A percentile compares a stretch with the other conserved stretches of the same genome.
Evolutionary conservation across 768 basidiomycete species (phyloP).

Genomic region (Sistotremastrum niveocremeum): DNA sequence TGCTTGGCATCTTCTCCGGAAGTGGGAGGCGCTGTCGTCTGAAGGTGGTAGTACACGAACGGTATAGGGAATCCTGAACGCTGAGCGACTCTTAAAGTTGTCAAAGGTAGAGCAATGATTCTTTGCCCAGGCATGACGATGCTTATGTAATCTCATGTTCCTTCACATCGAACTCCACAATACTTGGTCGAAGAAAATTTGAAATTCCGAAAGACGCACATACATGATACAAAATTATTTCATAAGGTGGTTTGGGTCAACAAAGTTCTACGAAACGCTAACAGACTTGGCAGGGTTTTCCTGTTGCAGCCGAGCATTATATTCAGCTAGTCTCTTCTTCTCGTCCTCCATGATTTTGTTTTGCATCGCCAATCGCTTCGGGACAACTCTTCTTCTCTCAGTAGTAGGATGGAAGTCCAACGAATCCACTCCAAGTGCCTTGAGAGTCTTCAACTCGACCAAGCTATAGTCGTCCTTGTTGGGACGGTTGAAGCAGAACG

Average conservation of each 20-base stretch:
- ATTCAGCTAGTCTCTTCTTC: slow-evolving; percentile 22
- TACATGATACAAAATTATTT: not conserved
- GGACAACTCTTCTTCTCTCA: slow-evolving; percentile 33
- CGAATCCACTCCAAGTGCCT: slow-evolving; percentile 33
- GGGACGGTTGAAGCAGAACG: slow-evolving; percentile 13
- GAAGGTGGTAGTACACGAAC: slow-evolving; percentile 29
- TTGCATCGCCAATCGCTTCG: slow-evolving; percentile 30
- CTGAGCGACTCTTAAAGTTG: not conserved
- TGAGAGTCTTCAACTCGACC: slow-evolving; percentile 46
- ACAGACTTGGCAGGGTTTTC: too few species aligned
- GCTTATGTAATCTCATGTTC: too few species aligned
- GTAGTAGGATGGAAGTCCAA: slow-evolving; percentile 34
- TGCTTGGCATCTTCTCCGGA: slow-evolving; percentile 13
- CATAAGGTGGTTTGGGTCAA: not conserved
- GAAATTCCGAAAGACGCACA: too few species aligned
- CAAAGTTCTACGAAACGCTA: too few species aligned
- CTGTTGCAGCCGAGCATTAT: too few species aligned
- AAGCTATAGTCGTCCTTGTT: slow-evolving; percentile 23
- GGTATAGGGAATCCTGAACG: slow-evolving; percentile 6
- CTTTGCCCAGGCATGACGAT: not conserved
- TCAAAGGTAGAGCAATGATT: not conserved
- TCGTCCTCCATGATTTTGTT: slow-evolving; percentile 38
- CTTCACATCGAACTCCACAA: too few species aligned
- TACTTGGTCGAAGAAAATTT: too few species aligned
- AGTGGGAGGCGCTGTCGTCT: slow-evolving; percentile 11